Evolutionary conservation across 768 basidiomycete species (phyloP).

Genomic region (Lactarius psammicola): DNA sequence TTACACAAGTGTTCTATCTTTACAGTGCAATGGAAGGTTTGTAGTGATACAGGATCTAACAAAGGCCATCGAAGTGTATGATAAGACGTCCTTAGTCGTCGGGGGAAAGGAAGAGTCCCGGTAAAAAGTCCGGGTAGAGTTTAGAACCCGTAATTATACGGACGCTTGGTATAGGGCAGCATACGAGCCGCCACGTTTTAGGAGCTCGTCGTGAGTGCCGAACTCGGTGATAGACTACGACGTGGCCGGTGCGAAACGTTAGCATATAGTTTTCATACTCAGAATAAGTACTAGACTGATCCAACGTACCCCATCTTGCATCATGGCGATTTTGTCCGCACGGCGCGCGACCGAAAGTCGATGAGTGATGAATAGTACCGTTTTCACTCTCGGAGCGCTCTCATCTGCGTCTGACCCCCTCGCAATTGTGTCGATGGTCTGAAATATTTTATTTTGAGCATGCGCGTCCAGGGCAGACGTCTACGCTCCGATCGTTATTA

Average conservation of each 20-base stretch:
- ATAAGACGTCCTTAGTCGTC: slow-evolving; percentile 19
- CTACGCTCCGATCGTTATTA: slow-evolving; percentile 38
- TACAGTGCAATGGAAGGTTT: slow-evolving; percentile 26
- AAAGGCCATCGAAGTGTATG: slow-evolving; percentile 7
- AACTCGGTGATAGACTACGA: slow-evolving; percentile 33
- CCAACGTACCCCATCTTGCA: slow-evolving; percentile 64
- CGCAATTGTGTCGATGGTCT: slow-evolving; percentile 68
- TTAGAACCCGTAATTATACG: slow-evolving; percentile 17
- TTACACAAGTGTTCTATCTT: slow-evolving; percentile 21
- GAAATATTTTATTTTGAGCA: slow-evolving; percentile 77
- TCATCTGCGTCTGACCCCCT: slow-evolving; percentile 47
- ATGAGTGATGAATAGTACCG: slow-evolving; percentile 82
- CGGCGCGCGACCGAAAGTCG: slow-evolving; percentile 76
- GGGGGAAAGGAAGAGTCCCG: neutral
- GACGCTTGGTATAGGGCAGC: slow-evolving; percentile 31
- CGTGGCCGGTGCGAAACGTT: slow-evolving; percentile 5
- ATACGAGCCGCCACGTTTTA: slow-evolving; percentile 31
- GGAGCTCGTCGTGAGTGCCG: slow-evolving; percentile 33
- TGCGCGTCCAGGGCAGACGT: slow-evolving; percentile 78
- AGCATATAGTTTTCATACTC: slow-evolving; percentile 14
- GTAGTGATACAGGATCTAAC: slow-evolving; percentile 25
- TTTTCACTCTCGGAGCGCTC: slow-evolving; percentile 50
- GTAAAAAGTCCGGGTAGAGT: neutral
- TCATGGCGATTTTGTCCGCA: slow-evolving; percentile 85
- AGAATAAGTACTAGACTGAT: no score